Evolutionary conservation across 1,284 basidiomycete genomes (phyloP), one percentile per base, ranked within the genome.

Genomic region (Thecaphora frezii): DNA sequence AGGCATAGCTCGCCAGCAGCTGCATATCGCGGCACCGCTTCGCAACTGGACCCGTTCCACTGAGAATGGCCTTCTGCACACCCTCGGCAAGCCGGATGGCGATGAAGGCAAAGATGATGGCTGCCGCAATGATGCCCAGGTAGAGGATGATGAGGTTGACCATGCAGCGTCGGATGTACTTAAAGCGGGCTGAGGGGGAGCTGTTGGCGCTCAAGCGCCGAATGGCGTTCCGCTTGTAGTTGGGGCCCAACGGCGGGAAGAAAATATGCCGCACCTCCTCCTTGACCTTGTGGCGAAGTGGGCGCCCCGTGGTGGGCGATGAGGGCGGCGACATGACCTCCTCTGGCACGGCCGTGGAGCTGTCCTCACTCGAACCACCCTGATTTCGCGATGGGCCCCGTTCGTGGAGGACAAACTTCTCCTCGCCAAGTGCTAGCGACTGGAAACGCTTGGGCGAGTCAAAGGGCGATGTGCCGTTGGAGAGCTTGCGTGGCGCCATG

Each of bases 131-230:
- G 48, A 73, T 66, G 46, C 65, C 58, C 23, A 62, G n/a, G 47
- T 71, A 71, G 16, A 73, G 56, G 19, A 73, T 57, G 21, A 63
- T 46, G 19, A 73, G 52, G 48, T 71, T 71, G 51, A 71, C 50
- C 44, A 69, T 45, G 42, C 70, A 73, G 8, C 70, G 43, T 5
- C 70, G 66, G 37, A 73, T 53, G 57, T 73, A 71, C 39, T 48
- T 55, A 54, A 65, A 71, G 19, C 58, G 41, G 5, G 53, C 37
- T 41, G 52, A 46, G 10, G 70, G 69, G 21, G 48, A 44, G n/a
- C 36, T 43, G 16, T 26, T 21, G 2, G n/a, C 5, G 22, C 26
- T 43, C 7, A 52, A 19, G 3, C 38, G 19, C 14, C 38, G 43
- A 23, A 25, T 41, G n/a, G 53, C 49, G 36, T 19, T 18, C 13